Base-by-base conservation (phyloP, 176 grass and related monocot genomes). In the Oryza longistaminata region DNA sequence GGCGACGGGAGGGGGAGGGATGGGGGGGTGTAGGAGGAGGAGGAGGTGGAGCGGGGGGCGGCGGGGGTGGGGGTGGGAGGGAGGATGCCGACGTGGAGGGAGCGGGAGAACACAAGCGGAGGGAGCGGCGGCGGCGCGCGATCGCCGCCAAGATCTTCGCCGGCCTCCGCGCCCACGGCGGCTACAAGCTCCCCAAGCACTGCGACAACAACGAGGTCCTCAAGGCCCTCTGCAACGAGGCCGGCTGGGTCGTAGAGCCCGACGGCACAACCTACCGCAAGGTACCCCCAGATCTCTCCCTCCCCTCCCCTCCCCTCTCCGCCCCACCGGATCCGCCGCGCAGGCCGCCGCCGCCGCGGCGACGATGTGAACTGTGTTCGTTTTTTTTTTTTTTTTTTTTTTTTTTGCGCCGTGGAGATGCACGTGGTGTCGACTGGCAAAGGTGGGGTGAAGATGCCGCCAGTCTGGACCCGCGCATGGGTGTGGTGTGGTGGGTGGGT, bases 251-350 rank as follows among this genome's bases (percentile, higher is more conserved):
- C 81, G 97, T 99, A 76, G 90, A 99, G 82, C 92, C 90, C 45
- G 97, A 99, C 74, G 97, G 97, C 73, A 99, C 88, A 64, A 99
- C 97, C 64, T 99, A 96, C 85, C 97, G 97, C 84, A 91, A 88
- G 96, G 96, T 99, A 66, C 76, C 88, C 34, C 10, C 60, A 81
- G 88, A 90, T 87, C 88, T 87, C 84, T 5, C 1, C 44, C 84
- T 5, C 1, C 44, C 44, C 17, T 16, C 17, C 14, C 43, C 29
- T 3, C 5, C 14, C 7, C 9, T 27, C 11, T 31, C 16, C 16
- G 0, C 24, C 22, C 39, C 25, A 31, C 29, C 45, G 48, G 86
- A 71, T 40, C 16, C 1, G 70, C 62, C 17, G 61, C 29, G 77
- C 44, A 14, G 60, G 33, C 7, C 40, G 0, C 0, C 64, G 29